A percentile compares a stretch with the other conserved stretches of the same genome.
phyloP scores from a whole-genome alignment of 805 yeast genomes.

The Ogataea sp. region DNA sequence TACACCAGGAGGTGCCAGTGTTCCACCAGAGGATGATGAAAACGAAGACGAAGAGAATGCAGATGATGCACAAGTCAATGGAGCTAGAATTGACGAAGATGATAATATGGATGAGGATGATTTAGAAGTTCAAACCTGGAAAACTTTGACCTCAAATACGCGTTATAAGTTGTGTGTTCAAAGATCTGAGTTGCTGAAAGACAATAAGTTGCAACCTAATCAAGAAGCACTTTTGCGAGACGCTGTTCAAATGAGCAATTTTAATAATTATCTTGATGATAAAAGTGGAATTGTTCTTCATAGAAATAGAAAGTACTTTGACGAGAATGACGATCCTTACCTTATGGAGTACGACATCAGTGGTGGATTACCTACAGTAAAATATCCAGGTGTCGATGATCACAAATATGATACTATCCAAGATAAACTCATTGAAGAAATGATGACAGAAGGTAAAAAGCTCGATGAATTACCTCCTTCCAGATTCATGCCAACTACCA shows the following conservation, averaged over 20 bases:
- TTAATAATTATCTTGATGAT: conserved; percentile 37
- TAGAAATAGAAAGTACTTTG: conserved; percentile 26
- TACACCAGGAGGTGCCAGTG: conserved; percentile 3
- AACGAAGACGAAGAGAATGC: conserved; percentile 13
- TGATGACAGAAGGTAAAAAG: conserved; percentile 20
- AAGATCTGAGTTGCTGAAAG: conserved; percentile 60
- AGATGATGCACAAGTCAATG: conserved; percentile 15
- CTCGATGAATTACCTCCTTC: conserved; percentile 30
- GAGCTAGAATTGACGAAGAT: conserved; percentile 31
- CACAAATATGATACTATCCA: conserved; percentile 39
- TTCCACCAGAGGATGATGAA: conserved; percentile 8
- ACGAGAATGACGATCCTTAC: conserved; percentile 55
- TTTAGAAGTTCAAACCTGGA: conserved; percentile 78
- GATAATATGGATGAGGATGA: conserved; percentile 56
- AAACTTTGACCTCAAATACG: conserved; percentile 67
- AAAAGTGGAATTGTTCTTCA: conserved; percentile 24
- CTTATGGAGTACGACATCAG: conserved; percentile 77
- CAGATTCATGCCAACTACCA: conserved; percentile 31
- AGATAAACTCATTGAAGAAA: conserved; percentile 31
- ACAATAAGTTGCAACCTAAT: conserved; percentile 49
- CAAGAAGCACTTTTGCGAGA: conserved; percentile 65
- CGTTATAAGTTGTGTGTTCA: conserved; percentile 67
- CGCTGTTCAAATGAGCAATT: conserved; percentile 59
- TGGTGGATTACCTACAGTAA: conserved; percentile 69
- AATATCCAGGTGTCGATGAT: conserved; percentile 43